Base-by-base conservation (phyloP, 2,329 filamentous ascomycete genomes). In the Chaetomiaceae sp. region DNA sequence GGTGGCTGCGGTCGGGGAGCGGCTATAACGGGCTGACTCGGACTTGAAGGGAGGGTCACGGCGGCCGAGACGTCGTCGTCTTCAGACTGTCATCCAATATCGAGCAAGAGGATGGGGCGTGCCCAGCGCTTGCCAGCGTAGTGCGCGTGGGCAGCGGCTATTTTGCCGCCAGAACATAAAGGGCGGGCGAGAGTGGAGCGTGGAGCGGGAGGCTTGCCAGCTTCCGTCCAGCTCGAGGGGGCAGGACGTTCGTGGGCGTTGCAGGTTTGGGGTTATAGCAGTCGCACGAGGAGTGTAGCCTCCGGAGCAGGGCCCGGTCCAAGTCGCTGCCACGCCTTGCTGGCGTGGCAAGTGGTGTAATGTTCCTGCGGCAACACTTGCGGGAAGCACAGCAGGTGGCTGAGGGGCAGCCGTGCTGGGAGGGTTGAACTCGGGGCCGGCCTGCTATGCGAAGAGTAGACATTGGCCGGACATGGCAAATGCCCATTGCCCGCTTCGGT, bases 251-350 rank as follows among this genome's bases (percentile, higher is more conserved):
- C 17, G 36, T 36, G 20, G 48, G 30, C 14, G 30, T 39, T 50
- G 48, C 48, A 43, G 39, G 43, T n/a, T 24, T 20, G 38, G 32
- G 22, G 38, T 27, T 37, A 37, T 43, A 50, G 39, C 26, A 20
- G 48, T 44, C 26, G 48, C 17, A 46, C 47, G 22, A 32, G 35
- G 20, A 11, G 22, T 24, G n/a, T n/a, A n/a, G n/a, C n/a, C n/a
- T n/a, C n/a, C n/a, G n/a, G n/a, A n/a, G 19, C 33, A 24, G 47
- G 36, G 10, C 15, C 7, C 6, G 29, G 41, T 50, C 43, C 43
- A 43, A 47, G 48, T 44, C 32, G 39, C 33, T 34, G 7, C 14
- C 22, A 6, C 30, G 27, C 11, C 22, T 32, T 36, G 34, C 36
- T 15, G 29, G n/a, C 10, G 27, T 30, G 27, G 9, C 14, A 32